Evolutionary conservation across 2,329 filamentous ascomycete species (phyloP).

Genomic region (Alternaria sp.): DNA sequence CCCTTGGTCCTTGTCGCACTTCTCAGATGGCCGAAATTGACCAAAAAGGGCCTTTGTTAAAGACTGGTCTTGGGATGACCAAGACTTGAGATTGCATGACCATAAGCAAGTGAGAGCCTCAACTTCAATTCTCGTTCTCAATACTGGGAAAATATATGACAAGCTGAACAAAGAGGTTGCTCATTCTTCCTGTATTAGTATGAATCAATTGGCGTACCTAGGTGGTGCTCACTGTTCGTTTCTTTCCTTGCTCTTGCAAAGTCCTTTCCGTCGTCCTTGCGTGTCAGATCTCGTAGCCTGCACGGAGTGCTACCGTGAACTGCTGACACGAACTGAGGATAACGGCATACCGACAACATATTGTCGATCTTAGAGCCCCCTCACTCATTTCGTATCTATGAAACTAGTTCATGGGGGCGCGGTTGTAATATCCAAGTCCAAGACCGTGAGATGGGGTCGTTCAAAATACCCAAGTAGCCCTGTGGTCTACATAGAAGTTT

Average conservation of each 20-base stretch:
- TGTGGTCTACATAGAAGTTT: background rate
- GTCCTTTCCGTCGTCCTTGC: background rate
- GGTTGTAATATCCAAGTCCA: background rate
- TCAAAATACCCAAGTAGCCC: too few relatives aligned
- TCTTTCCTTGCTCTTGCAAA: background rate
- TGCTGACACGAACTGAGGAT: background rate
- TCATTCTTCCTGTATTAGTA: background rate
- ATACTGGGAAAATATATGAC: background rate
- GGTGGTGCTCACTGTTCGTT: background rate
- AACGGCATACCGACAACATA: background rate
- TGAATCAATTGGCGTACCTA: too few relatives aligned
- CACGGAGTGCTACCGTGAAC: background rate
- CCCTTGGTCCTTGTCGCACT: background rate
- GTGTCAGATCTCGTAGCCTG: background rate
- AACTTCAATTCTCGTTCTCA: background rate
- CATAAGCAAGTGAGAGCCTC: background rate
- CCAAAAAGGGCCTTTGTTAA: background rate
- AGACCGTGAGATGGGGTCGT: background rate
- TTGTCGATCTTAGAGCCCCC: background rate
- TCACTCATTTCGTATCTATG: background rate
- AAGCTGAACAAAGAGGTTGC: background rate
- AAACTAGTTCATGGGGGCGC: background rate
- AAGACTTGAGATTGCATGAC: background rate
- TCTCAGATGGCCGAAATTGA: background rate
- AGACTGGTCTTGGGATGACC: background rate